These are phyloP conservation scores for Rhodotorula diobovata DNA, from an alignment of 768 basidiomycete species.

Conservation along the genomic window DNA sequence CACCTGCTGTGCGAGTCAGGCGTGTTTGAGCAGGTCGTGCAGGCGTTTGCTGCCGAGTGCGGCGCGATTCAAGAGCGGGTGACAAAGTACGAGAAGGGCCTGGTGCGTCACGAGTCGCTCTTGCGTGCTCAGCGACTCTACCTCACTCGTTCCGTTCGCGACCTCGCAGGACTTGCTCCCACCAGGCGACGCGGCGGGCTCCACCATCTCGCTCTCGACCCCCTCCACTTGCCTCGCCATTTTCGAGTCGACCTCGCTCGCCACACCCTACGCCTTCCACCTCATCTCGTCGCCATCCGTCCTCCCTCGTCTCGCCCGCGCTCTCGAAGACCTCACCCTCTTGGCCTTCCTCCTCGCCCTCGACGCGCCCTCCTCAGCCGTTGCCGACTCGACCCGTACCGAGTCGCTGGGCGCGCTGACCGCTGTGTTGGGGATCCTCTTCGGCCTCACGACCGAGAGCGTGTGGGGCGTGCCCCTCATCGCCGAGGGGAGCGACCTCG, in stretches of 20 bases:
- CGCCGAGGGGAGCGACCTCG: neutral
- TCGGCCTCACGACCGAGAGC: constrained; percentile 15
- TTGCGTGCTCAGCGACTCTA: neutral
- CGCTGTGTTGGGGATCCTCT: constrained; percentile 7
- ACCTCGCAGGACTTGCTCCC: constrained; percentile 23
- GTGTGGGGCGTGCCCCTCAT: constrained; percentile 5
- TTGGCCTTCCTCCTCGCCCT: constrained; percentile 2
- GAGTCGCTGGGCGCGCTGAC: neutral
- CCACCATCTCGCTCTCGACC: neutral
- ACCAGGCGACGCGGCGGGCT: neutral
- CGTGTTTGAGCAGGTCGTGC: constrained; percentile 12
- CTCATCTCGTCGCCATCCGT: neutral
- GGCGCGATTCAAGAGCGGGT: neutral
- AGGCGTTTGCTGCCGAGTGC: constrained; percentile 2
- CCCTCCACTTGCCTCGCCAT: constrained; percentile 2
- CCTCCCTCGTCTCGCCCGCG: neutral
- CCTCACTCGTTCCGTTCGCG: too few species aligned
- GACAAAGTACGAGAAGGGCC: constrained; percentile 1
- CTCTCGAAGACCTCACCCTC: constrained; percentile 15
- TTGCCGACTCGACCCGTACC: too few species aligned
- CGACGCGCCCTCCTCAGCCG: neutral
- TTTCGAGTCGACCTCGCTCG: constrained; percentile 24
- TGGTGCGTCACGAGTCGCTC: constrained; percentile 10
- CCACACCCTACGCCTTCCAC: constrained; percentile 6
- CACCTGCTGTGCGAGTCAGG: constrained; percentile 26